phyloP scores from a whole-genome alignment of 768 basidiomycete genomes.

The Kwoniella sp. region DNA sequence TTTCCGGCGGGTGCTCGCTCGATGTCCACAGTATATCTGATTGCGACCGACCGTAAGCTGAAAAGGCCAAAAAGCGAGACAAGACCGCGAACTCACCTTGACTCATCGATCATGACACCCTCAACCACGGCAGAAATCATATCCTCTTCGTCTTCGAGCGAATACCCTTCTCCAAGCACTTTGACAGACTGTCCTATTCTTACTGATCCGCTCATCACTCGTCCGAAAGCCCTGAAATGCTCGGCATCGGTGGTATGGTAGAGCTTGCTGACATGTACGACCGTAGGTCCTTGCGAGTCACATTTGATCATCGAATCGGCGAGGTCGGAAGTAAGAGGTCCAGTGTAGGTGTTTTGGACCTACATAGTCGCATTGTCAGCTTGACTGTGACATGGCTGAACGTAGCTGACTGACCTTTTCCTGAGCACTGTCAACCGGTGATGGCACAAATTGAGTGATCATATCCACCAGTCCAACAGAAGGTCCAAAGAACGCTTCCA shows the following conservation, averaged over 20 bases:
- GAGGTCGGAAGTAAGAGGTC: constrained; percentile 78
- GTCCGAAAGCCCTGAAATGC: constrained; percentile 93
- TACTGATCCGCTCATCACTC: constrained; percentile 88
- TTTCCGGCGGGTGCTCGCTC: constrained; percentile 90
- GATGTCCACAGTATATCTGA: constrained; percentile 84
- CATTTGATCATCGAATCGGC: constrained; percentile 79
- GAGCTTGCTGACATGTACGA: constrained; percentile 90
- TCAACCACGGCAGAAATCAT: constrained; percentile 85
- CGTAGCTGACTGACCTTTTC: constrained; percentile 51
- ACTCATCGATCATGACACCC: constrained; percentile 85
- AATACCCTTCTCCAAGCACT: constrained; percentile 97
- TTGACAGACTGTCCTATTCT: constrained; percentile 80
- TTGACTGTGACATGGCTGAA: not conserved
- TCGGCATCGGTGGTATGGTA: constrained; percentile 97
- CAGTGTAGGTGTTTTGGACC: constrained; percentile 84
- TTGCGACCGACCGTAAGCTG: constrained; percentile 23
- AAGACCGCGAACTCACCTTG: constrained; percentile 63
- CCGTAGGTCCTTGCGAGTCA: constrained; percentile 79
- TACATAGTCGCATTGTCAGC: constrained; percentile 47
- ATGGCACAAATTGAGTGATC: constrained; percentile 85
- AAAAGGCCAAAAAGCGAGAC: not conserved
- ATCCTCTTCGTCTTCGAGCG: constrained; percentile 98
- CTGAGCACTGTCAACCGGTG: constrained; percentile 57
- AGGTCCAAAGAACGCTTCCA: constrained; percentile 94
- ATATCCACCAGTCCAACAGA: constrained; percentile 88